These are phyloP conservation scores for Mycosphaerelloides madeirae DNA, from an alignment of 2,329 filamentous ascomycete genomes.

Conservation along the genomic window DNA sequence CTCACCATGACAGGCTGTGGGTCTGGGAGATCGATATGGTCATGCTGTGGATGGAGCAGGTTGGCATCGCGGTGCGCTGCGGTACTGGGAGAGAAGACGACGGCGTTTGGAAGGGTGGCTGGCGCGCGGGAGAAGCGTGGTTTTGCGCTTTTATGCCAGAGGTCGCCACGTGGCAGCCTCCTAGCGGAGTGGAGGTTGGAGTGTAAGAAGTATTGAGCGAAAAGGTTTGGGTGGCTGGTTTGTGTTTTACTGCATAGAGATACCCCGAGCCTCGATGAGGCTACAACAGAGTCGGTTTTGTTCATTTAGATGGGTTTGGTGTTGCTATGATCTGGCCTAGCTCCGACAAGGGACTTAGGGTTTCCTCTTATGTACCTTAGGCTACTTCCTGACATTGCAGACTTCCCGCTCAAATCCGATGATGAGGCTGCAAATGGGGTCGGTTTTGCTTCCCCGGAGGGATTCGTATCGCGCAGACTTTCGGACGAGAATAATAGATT, in stretches of 20 bases:
- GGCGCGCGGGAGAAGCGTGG: slow-evolving; percentile 61
- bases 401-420: too few species aligned
- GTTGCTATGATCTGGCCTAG: too few species aligned
- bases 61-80: slow-evolving; percentile 49
- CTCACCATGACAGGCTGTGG: slow-evolving; percentile 57
- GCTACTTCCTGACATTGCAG: too few species aligned
- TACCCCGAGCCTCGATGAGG: slow-evolving; percentile 3
- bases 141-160: slow-evolving; percentile 49
- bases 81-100: slow-evolving; percentile 33
- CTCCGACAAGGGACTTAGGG: too few species aligned
- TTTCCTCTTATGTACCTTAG: too few species aligned
- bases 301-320: not conserved
- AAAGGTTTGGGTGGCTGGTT: not conserved
- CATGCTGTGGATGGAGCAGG: slow-evolving; percentile 54
- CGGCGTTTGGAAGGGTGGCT: slow-evolving; percentile 31
- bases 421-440: too few species aligned
- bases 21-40: slow-evolving; percentile 58
- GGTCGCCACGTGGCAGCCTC: slow-evolving; percentile 23
- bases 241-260: not conserved
- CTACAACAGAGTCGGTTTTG: not conserved
- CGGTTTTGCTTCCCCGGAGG: too few species aligned
- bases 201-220: too few species aligned
- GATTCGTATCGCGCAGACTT: too few species aligned
- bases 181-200: slow-evolving; percentile 1
- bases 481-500: too few species aligned